Evolutionary conservation across 352 stramenopile genomes (phyloP).

Genomic region (Pythium brachiatum): DNA sequence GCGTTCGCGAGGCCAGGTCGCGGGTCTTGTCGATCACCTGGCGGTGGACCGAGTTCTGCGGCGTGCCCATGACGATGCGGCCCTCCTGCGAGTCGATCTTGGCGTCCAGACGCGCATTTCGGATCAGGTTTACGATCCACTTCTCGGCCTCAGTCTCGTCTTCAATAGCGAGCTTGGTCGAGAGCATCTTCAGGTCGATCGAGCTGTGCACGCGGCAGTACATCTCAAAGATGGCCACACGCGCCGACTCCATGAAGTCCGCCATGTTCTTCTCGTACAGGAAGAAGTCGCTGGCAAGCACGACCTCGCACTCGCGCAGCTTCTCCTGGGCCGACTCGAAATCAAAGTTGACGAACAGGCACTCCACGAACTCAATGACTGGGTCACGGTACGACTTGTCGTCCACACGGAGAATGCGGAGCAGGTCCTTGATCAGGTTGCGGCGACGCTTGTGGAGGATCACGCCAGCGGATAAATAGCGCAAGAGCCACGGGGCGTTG

Average conservation of each 20-base stretch:
- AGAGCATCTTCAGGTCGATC: conserved; percentile 97
- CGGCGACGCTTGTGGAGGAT: conserved; percentile 96
- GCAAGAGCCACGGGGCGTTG: conserved; percentile 97
- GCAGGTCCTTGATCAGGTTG: conserved; percentile 94
- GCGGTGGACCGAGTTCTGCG: conserved; percentile 92
- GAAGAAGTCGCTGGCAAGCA: conserved; percentile 98
- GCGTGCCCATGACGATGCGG: conserved; percentile 96
- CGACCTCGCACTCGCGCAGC: conserved; percentile 92
- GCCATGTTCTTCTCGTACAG: conserved; percentile 94
- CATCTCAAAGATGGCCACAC: conserved; percentile 99
- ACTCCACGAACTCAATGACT: conserved; percentile 95
- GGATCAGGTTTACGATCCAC: conserved; percentile 99
- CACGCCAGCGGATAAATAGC: conserved; percentile 96
- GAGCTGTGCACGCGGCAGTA: conserved; percentile 99
- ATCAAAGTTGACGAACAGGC: conserved; percentile 98
- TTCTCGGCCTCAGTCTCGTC: conserved; percentile 96
- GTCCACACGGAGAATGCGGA: conserved; percentile 93
- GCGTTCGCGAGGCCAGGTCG: conserved; percentile 93
- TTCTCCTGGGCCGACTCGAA: conserved; percentile 97
- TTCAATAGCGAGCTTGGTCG: conserved; percentile 95
- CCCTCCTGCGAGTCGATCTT: conserved; percentile 98
- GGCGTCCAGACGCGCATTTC: conserved; percentile 95
- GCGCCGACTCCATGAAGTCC: conserved; percentile 98
- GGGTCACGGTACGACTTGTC: conserved; percentile 82
- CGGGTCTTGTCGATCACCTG: conserved; percentile 98